Base-by-base conservation (phyloP, 306 rosid species). In the Quercus wislizeni region DNA sequence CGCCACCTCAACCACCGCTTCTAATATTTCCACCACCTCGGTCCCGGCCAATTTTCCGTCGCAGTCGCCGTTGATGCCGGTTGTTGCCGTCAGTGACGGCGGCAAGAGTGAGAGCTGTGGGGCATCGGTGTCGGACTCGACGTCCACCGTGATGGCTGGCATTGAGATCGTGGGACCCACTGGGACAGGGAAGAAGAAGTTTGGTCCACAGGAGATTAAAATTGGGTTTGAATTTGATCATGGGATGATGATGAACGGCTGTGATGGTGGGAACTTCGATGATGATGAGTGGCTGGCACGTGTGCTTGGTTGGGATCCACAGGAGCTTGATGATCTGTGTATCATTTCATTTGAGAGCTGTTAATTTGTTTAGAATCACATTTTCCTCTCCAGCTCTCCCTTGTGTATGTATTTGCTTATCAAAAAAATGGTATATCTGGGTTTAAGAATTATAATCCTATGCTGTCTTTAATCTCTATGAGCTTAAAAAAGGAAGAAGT, bases 141-240 rank as follows among this genome's bases (percentile, higher is more conserved):
- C 43, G 30, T 85, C 85, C 25, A 81, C 83, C 6, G 78, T 81
- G 49, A 81, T 85, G 88, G 80, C 78, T 3, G 85, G 88, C 0
- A 13, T 81, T 13, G 75, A 69, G 77, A 69, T 35, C 10, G 62
- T 55, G 38, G 71, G 75, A 12, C 19, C 52, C 54, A 49, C 54
- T 19, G 12, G 58, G 52, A 8, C 46, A 8, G 46, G 46, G 46
- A 8, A 41, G 46, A 33, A 71, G 28, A 28, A 21, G 11, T 20
- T 9, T 14, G 35, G 27, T 5, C 7, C 30, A 20, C 38, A 73
- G 31, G 20, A 28, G 56, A 19, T 18, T 35, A 49, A 21, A 21
- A 30, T 30, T 15, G 18, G 21, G 11, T 8, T 38, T n/a, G 70
- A 20, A 41, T 41, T 41, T 18, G 18, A 41, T 31, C 20, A 46